Conservation (phyloP, 2,329 filamentous ascomycete species). For the Fusarium subtropicale region DNA sequence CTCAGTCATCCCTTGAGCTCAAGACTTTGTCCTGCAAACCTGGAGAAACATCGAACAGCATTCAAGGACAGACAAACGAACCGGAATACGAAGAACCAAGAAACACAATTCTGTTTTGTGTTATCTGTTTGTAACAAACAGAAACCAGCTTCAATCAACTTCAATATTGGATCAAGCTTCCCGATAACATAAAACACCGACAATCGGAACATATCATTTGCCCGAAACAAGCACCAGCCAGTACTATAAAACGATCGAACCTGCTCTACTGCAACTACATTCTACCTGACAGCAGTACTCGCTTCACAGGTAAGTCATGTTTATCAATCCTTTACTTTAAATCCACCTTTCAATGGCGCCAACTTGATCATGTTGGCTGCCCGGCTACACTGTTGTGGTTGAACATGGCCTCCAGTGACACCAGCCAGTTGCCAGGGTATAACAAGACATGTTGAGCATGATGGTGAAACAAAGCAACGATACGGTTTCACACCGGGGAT, state of each 20-base stretch:
- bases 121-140: not conserved
- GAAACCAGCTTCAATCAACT: not conserved
- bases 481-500: not conserved
- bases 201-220: not conserved
- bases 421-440: not conserved
- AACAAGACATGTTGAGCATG: not conserved
- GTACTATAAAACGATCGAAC: not conserved
- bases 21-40: not conserved
- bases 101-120: not conserved
- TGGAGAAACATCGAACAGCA: not conserved
- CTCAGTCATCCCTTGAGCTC: not conserved
- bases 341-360: not conserved
- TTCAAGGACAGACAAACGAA: not conserved
- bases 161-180: not conserved
- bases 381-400: not conserved
- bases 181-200: not conserved
- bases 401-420: not conserved
- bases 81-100: not conserved
- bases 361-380: not conserved
- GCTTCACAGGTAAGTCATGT: conserved; percentile 18
- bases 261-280: not conserved
- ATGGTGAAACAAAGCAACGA: not conserved
- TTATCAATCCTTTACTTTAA: not conserved
- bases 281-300: not conserved
- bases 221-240: not conserved